Percentiles rank a stretch among this genome's conserved stretches.
These are phyloP conservation scores for Pezicula neosporulosa DNA, from an alignment of 2,329 filamentous ascomycete genomes.

Conservation along the genomic window DNA sequence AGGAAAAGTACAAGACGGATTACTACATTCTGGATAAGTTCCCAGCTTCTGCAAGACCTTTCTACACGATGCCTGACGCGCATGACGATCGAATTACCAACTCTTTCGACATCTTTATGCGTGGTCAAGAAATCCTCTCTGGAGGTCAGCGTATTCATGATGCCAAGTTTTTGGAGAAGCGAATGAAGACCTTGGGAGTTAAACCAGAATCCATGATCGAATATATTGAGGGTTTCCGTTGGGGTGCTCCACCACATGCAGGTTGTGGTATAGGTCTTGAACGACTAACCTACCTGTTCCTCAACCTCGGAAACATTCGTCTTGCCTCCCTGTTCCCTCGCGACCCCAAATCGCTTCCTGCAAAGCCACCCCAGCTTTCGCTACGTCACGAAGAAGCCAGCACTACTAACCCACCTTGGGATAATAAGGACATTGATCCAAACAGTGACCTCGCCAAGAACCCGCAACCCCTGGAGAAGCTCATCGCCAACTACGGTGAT, in stretches of 20 bases:
- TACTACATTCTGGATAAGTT: slow-evolving; percentile 97
- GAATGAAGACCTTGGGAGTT: slow-evolving; percentile 74
- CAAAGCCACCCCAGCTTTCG: slow-evolving; percentile 54
- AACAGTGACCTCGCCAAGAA: slow-evolving; percentile 45
- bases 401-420: slow-evolving; percentile 69
- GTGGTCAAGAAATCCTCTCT: slow-evolving; percentile 88
- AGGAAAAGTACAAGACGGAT: slow-evolving; percentile 82
- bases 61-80: slow-evolving; percentile 85
- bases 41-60: slow-evolving; percentile 77
- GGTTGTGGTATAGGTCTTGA: slow-evolving; percentile 89
- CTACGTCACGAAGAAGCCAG: slow-evolving; percentile 87
- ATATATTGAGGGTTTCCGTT: slow-evolving; percentile 84
- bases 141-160: slow-evolving; percentile 93
- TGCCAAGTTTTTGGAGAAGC: slow-evolving; percentile 66
- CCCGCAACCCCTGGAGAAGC: slow-evolving; percentile 74
- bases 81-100: slow-evolving; percentile 74
- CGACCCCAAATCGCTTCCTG: slow-evolving; percentile 82
- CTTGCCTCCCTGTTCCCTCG: slow-evolving; percentile 84
- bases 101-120: slow-evolving; percentile 92
- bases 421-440: slow-evolving; percentile 35
- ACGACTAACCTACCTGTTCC: slow-evolving; percentile 79
- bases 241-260: slow-evolving; percentile 83
- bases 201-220: slow-evolving; percentile 83
- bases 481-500: slow-evolving; percentile 94
- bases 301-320: slow-evolving; percentile 85